A percentile compares a stretch with the other conserved stretches of the same genome.
Evolutionary conservation across 2,329 filamentous ascomycete species (phyloP).

Genomic region (Aureobasidium zeae): DNA sequence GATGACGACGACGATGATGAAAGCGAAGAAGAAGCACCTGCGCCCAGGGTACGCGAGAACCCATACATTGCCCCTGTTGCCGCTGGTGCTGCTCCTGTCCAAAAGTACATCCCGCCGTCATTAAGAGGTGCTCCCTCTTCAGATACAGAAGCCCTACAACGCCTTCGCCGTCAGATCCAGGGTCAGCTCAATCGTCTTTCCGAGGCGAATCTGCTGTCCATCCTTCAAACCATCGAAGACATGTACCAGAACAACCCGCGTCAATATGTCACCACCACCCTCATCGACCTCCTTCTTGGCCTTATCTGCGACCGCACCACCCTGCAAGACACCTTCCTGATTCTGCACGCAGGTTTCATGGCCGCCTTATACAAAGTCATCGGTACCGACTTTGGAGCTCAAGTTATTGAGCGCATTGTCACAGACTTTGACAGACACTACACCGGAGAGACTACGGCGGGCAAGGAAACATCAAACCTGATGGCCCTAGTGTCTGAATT

Average conservation of each 20-base stretch:
- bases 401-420: conserved; percentile 70
- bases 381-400: conserved; percentile 81
- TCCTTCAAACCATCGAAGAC: conserved; percentile 70
- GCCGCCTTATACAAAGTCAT: conserved; percentile 79
- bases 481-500: conserved; percentile 75
- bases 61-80: conserved; percentile 70
- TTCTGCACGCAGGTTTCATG: conserved; percentile 82
- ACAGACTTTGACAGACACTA: conserved; percentile 55
- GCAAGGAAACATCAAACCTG: conserved; percentile 64
- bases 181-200: conserved; percentile 88
- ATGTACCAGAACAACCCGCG: conserved; percentile 76
- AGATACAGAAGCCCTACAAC: conserved; percentile 56
- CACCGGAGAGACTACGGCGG: conserved; percentile 49
- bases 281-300: conserved; percentile 69
- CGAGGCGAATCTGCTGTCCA: conserved; percentile 78
- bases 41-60: conserved; percentile 60
- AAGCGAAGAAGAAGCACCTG: conserved; percentile 24
- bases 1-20: conserved; percentile 29
- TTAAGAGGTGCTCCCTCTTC: conserved; percentile 55
- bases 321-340: conserved; percentile 79
- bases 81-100: conserved; percentile 30
- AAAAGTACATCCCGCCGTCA: conserved; percentile 86
- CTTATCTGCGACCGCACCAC: conserved; percentile 69
- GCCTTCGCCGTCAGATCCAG: conserved; percentile 71
- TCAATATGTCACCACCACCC: conserved; percentile 74